A percentile compares a stretch with the other conserved stretches of the same genome.
These are phyloP conservation scores for Knoxia roxburghii DNA, from an alignment of 257 asterid species.

Conservation along the genomic window DNA sequence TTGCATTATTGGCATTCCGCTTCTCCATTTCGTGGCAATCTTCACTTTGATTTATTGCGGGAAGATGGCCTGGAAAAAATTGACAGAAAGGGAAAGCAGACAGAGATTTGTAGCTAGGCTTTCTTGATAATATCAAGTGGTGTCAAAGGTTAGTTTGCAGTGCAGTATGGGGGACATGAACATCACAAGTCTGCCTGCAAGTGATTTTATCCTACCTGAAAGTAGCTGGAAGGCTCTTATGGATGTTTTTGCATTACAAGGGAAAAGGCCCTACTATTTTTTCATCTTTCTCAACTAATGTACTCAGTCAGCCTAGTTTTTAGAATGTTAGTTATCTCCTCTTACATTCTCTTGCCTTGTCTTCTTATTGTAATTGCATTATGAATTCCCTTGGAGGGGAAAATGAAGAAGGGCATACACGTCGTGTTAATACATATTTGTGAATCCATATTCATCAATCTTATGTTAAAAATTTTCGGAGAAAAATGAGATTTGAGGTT, in stretches of 20 bases:
- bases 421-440: background rate
- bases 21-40: constrained; percentile 51
- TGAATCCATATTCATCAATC: background rate
- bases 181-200: background rate
- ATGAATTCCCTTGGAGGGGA: background rate
- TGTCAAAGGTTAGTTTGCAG: background rate
- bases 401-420: background rate
- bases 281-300: no score
- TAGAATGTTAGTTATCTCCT: background rate
- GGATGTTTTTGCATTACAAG: background rate
- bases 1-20: constrained; percentile 75
- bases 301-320: no score
- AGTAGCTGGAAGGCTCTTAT: background rate
- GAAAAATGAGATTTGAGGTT: background rate
- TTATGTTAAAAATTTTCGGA: background rate
- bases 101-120: constrained; percentile 11
- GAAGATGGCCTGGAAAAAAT: constrained; percentile 61
- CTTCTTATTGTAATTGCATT: background rate
- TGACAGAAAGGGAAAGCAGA: constrained; percentile 43
- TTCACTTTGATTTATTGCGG: constrained; percentile 61
- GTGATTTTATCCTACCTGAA: background rate
- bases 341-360: background rate
- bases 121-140: background rate
- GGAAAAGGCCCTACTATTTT: background rate
- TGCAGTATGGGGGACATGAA: background rate